Conservation (phyloP, 2,329 filamentous ascomycete species). For the Fusarium kyushuense region DNA sequence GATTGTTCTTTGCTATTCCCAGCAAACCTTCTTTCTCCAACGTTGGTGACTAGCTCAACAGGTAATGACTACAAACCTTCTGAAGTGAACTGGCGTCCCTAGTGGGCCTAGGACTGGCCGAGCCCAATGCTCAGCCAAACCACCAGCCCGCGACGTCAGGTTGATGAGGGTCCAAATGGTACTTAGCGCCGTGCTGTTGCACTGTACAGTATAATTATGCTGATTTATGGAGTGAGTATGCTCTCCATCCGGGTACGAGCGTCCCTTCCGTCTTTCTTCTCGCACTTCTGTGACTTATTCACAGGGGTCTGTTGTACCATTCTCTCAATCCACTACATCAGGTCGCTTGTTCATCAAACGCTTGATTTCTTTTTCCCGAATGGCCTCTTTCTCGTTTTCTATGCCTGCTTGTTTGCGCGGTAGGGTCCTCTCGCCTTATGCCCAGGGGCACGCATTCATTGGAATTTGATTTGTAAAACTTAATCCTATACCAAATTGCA, state of each 20-base stretch:
- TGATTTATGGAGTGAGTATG: conserved; percentile 26
- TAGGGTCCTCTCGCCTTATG: not conserved
- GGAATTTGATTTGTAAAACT: not conserved
- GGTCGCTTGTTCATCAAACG: not conserved
- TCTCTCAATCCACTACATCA: conserved; percentile 25
- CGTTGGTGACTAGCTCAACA: conserved; percentile 12
- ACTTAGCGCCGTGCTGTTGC: conserved; percentile 38
- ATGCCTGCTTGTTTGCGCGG: conserved; percentile 18
- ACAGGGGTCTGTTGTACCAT: conserved; percentile 37
- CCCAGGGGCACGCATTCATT: not conserved
- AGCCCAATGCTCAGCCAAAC: conserved; percentile 36
- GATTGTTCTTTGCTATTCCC: conserved; percentile 13
- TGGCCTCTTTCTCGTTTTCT: conserved; percentile 34
- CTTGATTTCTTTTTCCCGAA: conserved; percentile 32
- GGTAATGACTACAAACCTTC: conserved; percentile 20
- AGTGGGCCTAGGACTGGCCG: conserved; percentile 33
- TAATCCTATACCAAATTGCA: conserved; percentile 24
- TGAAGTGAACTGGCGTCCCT: conserved; percentile 19
- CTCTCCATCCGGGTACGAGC: conserved; percentile 30
- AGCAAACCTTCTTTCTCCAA: conserved; percentile 18
- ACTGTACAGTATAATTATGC: conserved; percentile 35
- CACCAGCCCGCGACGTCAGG: conserved; percentile 38
- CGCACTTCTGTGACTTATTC: conserved; percentile 27
- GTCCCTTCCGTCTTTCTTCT: conserved; percentile 26
- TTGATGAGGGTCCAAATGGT: conserved; percentile 29